Evolutionary conservation across 169 alveolate species (phyloP), one percentile per base, ranked within the genome.

Genomic region (Plasmodium chabaudi): DNA sequence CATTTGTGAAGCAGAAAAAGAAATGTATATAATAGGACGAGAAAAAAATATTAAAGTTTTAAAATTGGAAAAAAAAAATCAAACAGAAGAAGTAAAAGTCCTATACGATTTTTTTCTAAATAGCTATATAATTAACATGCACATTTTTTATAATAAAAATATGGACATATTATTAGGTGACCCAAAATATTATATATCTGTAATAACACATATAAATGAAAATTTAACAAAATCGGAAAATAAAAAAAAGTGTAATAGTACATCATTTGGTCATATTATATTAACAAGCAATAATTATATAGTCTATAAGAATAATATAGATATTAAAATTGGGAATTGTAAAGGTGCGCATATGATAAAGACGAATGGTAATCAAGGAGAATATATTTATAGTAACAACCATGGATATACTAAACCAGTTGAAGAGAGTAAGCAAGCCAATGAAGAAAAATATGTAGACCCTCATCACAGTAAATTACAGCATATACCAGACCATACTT

Each of bases 1-100:
- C 47, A 79, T 67, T 53, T 67, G 89, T 53, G 39, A 57, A 12
- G 34, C 21, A 6, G 23, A 53, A 59, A 67, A 67, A 47, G 72
- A 61, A 25, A 44, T 56, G 1, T 82, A 46, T 15, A 13, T 59
- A 46, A 67, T 82, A 19, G 90, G 84, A 1, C 23, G 47, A 25
- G 82, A 71, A 17, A 67, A 67, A 82, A 82, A 82, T 44, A 47
- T 82, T 21, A 82, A 82, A 82, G 56, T 82, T 67, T 27, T 82
- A 56, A 67, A 82, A 67, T 67, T 82, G 13, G 65, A 55, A 19
- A 82, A 82, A 53, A 82, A n/a, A 55, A 82, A 82, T 23, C 72
- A 60, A 67, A 67, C 68, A 34, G 84, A 82, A 46, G 47, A 65
- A 39, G 25, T 82, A 67, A 34, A n/a, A 27, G 25, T 82, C 53